Evolutionary conservation across 1,284 basidiomycete genomes (phyloP), one percentile per base, ranked within the genome.

Genomic region (Trichosporon ovoides): DNA sequence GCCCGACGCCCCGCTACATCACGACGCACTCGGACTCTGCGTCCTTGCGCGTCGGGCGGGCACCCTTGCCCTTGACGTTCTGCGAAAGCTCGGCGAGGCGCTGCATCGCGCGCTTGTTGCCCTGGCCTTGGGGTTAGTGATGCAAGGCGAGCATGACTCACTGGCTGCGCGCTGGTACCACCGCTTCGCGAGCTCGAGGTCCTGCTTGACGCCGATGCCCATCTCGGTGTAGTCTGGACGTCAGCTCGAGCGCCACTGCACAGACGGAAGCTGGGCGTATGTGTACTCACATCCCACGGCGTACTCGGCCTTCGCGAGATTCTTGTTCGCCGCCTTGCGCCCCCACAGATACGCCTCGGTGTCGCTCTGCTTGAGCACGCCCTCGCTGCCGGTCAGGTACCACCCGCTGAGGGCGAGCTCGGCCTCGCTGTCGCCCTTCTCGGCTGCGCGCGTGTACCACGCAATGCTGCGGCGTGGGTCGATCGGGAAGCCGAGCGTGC

Each of bases 121-220:
- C 66, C 68, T 77, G 75, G 9, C 69, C 75, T 75, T 28, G 65
- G 55, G 1, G 56, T 57, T n/a, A 58, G 58, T 22, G 46, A 3
- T 18, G 20, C 12, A n/a, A 1, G 22, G 11, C 31, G 46, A 19
- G 22, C 14, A 43, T 22, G n/a, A 83, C 88, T 61, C 67, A 95
- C 91, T 91, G 64, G 93, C 91, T 50, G 93, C 91, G 43, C 96
- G 85, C 90, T 96, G 95, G 77, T 99, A 99, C 94, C 95, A 98
- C 68, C 90, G 83, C 79, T 96, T 98, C 18, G 96, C 93, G 74
- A 95, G 88, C 63, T 98, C 96, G 46, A 93, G 77, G 70, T 99
- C 94, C 69, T 91, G 88, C 79, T 93, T 93, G 70, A 97, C 89
- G 22, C 96, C 96, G 68, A 99, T 99, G 5, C 95, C 96, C 22